Conservation (phyloP, 345 rosid genomes). For the Salix suchowensis region DNA sequence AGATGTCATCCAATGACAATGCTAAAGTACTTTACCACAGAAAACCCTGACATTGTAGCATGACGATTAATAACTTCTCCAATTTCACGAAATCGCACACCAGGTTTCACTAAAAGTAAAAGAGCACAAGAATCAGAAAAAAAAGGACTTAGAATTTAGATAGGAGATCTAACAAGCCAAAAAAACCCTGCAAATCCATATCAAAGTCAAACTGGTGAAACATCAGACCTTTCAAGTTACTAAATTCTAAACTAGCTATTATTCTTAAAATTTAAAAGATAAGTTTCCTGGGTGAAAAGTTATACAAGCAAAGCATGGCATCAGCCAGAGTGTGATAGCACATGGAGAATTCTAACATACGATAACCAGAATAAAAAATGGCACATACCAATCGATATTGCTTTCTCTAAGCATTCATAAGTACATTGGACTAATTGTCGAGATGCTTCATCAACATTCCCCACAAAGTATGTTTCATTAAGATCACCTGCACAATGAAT, state of each 20-base stretch:
- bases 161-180: background rate
- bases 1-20: background rate
- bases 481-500: slow-evolving; percentile 63
- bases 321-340: too few relatives aligned
- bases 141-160: background rate
- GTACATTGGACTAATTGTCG: slow-evolving; percentile 75
- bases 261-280: too few relatives aligned
- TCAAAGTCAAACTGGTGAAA: background rate
- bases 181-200: background rate
- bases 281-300: too few relatives aligned
- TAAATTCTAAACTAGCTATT: background rate
- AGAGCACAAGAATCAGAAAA: background rate
- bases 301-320: background rate
- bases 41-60: slow-evolving; percentile 82
- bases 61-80: slow-evolving; percentile 93
- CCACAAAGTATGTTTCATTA: slow-evolving; percentile 94
- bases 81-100: slow-evolving; percentile 85
- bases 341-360: background rate
- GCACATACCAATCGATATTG: slow-evolving; percentile 70
- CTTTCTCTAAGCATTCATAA: slow-evolving; percentile 89
- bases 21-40: slow-evolving; percentile 62
- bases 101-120: slow-evolving; percentile 73
- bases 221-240: background rate
- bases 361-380: background rate
- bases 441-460: slow-evolving; percentile 89